Percentiles rank a stretch among this genome's conserved stretches.
phyloP scores from a whole-genome alignment of 2,329 filamentous ascomycete genomes.

The Hypoxylon sp. region DNA sequence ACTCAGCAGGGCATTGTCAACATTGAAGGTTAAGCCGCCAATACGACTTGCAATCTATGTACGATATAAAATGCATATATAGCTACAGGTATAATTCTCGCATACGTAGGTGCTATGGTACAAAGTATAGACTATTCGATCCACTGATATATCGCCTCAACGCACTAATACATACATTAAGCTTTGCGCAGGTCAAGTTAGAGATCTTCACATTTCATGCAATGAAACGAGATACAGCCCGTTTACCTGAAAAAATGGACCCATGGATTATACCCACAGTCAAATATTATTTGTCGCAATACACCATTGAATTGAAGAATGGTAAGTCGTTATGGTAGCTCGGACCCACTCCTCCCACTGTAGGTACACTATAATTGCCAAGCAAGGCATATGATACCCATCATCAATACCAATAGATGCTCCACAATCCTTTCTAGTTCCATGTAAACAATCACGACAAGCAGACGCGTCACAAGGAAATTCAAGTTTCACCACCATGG shows the following conservation, averaged over 20 bases:
- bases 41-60: not conserved
- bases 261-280: constrained; percentile 5
- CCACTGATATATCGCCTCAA: not conserved
- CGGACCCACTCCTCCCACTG: not conserved
- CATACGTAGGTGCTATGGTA: not conserved
- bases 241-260: not conserved
- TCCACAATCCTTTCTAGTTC: constrained; percentile 44
- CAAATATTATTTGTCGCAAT: not conserved
- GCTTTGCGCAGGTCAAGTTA: not conserved
- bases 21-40: not conserved
- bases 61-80: not conserved
- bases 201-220: constrained; percentile 7
- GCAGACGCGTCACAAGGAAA: constrained; percentile 43
- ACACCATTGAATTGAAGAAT: not conserved
- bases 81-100: not conserved
- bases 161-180: constrained; percentile 1
- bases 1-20: not conserved
- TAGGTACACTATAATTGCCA: constrained; percentile 7
- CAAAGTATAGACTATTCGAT: too few relatives aligned
- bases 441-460: constrained; percentile 49
- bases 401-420: constrained; percentile 46
- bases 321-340: not conserved
- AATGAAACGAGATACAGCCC: not conserved
- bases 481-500: constrained; percentile 4
- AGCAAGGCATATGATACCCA: constrained; percentile 48